These are phyloP conservation scores for Zygosaccharomyces sapae DNA, from an alignment of 1,139 yeast genomes.

Conservation along the genomic window DNA sequence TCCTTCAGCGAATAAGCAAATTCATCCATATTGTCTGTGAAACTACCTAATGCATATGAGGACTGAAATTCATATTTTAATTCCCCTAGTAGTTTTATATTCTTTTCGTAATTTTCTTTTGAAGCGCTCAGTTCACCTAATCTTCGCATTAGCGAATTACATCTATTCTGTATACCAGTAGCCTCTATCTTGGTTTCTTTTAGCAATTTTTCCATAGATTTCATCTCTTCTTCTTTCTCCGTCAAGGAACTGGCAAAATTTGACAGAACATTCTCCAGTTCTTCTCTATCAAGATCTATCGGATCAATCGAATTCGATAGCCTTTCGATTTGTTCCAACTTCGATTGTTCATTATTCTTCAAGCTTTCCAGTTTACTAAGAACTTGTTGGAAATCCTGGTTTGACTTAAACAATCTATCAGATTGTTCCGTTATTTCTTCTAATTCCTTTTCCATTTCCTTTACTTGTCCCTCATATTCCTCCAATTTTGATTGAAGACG, in stretches of 20 bases:
- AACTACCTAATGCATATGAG: not conserved
- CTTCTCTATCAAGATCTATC: constrained; percentile 46
- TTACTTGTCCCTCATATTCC: constrained; percentile 47
- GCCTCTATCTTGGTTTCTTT: constrained; percentile 21
- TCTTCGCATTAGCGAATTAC: constrained; percentile 44
- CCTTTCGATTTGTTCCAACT: constrained; percentile 49
- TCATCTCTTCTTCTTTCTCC: constrained; percentile 38
- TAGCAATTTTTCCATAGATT: constrained; percentile 20
- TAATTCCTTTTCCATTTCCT: constrained; percentile 47
- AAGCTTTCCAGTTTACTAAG: constrained; percentile 61
- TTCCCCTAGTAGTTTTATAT: constrained; percentile 28
- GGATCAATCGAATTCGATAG: constrained; percentile 44
- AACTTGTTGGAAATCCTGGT: constrained; percentile 76
- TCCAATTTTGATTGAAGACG: constrained; percentile 46
- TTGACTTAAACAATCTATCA: constrained; percentile 62
- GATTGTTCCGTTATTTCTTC: constrained; percentile 54
- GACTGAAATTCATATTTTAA: constrained; percentile 4
- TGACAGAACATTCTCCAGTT: constrained; percentile 46
- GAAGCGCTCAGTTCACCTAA: constrained; percentile 60
- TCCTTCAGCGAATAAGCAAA: constrained; percentile 3
- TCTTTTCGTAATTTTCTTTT: constrained; percentile 39
- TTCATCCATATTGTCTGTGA: constrained; percentile 1
- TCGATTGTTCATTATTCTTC: constrained; percentile 44
- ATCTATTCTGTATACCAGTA: constrained; percentile 22
- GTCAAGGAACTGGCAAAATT: constrained; percentile 51